These are phyloP conservation scores for Penstemon newberryi DNA, from an alignment of 257 asterid species.

Conservation along the genomic window DNA sequence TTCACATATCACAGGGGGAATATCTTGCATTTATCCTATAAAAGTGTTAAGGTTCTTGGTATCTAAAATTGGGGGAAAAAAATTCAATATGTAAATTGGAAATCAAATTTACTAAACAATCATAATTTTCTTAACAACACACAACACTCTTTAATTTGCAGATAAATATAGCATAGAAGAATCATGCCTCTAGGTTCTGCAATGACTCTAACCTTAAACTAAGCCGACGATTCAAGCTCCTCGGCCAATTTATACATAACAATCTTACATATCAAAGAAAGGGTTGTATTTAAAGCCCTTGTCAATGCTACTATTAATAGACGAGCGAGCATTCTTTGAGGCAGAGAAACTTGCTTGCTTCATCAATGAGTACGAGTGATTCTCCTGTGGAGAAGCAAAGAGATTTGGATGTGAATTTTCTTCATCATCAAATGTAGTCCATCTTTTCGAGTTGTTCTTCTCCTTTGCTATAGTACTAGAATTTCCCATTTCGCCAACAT, in stretches of 20 bases:
- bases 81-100: no score
- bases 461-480: slow-evolving; percentile 26
- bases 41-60: no score
- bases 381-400: slow-evolving; percentile 41
- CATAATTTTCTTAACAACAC: not conserved
- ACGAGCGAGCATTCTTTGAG: slow-evolving; percentile 30
- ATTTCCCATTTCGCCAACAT: slow-evolving; percentile 58
- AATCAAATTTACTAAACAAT: no score
- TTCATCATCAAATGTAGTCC: slow-evolving; percentile 65
- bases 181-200: slow-evolving; percentile 27
- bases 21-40: no score
- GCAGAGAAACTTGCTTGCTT: slow-evolving; percentile 40
- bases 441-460: slow-evolving; percentile 41
- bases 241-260: slow-evolving; percentile 28
- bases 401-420: slow-evolving; percentile 70
- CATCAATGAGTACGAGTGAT: slow-evolving; percentile 24
- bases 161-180: slow-evolving; percentile 12
- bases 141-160: slow-evolving; percentile 3
- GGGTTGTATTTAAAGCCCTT: slow-evolving; percentile 74
- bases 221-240: slow-evolving; percentile 41
- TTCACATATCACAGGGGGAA: no score
- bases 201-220: not conserved
- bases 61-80: no score
- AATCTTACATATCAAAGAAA: slow-evolving; percentile 53
- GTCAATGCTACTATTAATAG: slow-evolving; percentile 44